Percentiles rank a stretch among this genome's conserved stretches.
phyloP scores from a whole-genome alignment of 768 basidiomycete genomes.

The Tubosaeta sp. region DNA sequence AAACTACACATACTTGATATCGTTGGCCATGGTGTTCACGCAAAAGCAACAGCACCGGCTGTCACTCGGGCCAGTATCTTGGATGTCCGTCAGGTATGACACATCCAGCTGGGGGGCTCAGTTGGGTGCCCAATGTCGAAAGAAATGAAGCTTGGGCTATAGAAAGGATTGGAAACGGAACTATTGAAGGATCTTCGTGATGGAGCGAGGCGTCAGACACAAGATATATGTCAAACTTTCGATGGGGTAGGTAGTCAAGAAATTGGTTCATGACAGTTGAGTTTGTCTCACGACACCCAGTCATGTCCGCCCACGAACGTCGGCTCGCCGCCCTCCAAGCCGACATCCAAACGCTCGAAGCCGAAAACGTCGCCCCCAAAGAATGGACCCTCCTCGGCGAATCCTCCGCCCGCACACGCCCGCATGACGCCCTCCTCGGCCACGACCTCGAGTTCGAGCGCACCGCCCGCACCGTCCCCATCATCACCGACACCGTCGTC shows the following conservation, averaged over 20 bases:
- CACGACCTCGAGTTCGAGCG: constrained; percentile 96
- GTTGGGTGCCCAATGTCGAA: constrained; percentile 12
- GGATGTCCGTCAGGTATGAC: constrained; percentile 40
- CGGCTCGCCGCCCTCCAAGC: constrained; percentile 68
- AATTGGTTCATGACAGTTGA: no score
- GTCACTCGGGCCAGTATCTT: constrained; percentile 73
- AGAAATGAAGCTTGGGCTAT: background rate
- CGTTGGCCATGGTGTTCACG: constrained; percentile 77
- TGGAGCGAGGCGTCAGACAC: background rate
- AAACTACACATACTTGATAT: no score
- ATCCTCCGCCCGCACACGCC: constrained; percentile 74
- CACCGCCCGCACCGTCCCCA: constrained; percentile 78
- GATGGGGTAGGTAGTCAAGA: no score
- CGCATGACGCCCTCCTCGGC: constrained; percentile 87
- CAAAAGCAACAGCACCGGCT: constrained; percentile 70
- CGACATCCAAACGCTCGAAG: constrained; percentile 79
- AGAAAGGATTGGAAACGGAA: constrained; percentile 3
- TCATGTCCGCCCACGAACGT: constrained; percentile 54
- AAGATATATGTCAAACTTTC: no score
- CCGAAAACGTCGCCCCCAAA: constrained; percentile 83
- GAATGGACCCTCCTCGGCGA: constrained; percentile 94
- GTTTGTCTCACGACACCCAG: background rate
- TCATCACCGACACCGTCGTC: constrained; percentile 86
- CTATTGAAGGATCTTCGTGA: constrained; percentile 9
- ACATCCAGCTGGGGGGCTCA: constrained; percentile 39